Base-by-base conservation (phyloP, 371 early-diverging fungal genomes). In the Apophysomyces ossiformis region DNA sequence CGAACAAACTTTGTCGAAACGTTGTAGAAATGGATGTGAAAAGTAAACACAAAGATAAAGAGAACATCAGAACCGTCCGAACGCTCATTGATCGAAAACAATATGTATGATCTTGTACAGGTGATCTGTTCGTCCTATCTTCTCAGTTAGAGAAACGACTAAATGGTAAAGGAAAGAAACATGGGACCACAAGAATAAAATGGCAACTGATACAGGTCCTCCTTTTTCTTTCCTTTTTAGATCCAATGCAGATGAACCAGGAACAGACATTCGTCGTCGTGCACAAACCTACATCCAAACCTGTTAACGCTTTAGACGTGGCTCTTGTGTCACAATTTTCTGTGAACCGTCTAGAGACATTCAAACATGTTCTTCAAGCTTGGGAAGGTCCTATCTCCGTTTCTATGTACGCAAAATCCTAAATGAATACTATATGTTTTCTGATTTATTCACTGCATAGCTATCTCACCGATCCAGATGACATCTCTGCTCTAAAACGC, bases 301-400 rank as follows among this genome's bases (percentile, higher is more conserved):
- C 26, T 26, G 35, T 8, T 36, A 21, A 11, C 12, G 16, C 26
- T 58, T 6, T 35, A 32, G 85, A 82, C 64, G 77, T 86, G 7
- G 78, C 86, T 0, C 69, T 89, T 65, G 73, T 89, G 18, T 77
- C 85, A 4, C 89, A 89, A 63, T 87, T 87, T 58, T 83, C 87
- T 13, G 85, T 85, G 35, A 87, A 87, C 66, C 78, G 87, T 39
- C 69, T 89, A 15, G 74, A 76, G 12, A 69, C 77, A 11, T 89
- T 89, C 68, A 74, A 81, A 47, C 70, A 77, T 15, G 85, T 83
- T 1, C 74, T 84, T 9, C 64, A 70, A 9, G 71, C 61, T 16
- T 89, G 89, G 89, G 57, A 57, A 13, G 87, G 89, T 2, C 89
- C 89, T 4, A 78, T 87, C 7, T 81, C 87, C 5, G 70, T 78